Percentiles rank a stretch among this genome's conserved stretches.
These are phyloP conservation scores for Penicillium malachiteum DNA, from an alignment of 495 filamentous ascomycete genomes.

Conservation along the genomic window DNA sequence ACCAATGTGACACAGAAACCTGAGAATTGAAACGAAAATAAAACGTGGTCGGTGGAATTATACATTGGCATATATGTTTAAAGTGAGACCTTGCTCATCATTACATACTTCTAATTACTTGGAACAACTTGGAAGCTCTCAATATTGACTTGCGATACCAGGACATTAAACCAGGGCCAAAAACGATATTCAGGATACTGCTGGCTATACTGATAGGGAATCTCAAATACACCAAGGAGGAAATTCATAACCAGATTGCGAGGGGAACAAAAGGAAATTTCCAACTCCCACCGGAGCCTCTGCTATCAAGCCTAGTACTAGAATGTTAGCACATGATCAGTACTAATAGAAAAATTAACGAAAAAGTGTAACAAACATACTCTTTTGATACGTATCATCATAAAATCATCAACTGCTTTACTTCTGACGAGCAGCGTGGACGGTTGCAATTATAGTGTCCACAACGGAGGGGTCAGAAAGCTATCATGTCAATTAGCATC, in stretches of 20 bases:
- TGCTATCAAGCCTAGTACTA: neutral
- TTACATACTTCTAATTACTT: neutral
- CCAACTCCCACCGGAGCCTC: conserved; percentile 7
- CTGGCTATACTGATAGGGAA: conserved; percentile 23
- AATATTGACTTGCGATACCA: neutral
- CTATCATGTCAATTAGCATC: conserved; percentile 50
- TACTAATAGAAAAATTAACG: neutral
- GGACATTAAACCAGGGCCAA: neutral
- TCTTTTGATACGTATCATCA: conserved; percentile 25
- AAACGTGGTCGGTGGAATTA: too few relatives aligned
- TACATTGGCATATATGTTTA: too few relatives aligned
- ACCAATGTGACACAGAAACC: neutral
- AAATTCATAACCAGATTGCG: neutral
- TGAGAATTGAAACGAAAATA: neutral
- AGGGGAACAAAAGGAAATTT: conserved; percentile 4
- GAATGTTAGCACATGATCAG: neutral
- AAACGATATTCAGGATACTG: conserved; percentile 21
- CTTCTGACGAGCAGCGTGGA: conserved; percentile 63
- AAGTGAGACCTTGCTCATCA: neutral
- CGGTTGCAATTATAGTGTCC: conserved; percentile 79
- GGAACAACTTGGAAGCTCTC: neutral
- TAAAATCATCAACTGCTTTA: conserved; percentile 26
- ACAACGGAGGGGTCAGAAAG: conserved; percentile 89
- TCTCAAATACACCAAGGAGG: conserved; percentile 25
- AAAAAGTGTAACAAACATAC: conserved; percentile 6